Evolutionary conservation across 306 rosid genomes (phyloP).

Genomic region (Leucaena leucocephala): DNA sequence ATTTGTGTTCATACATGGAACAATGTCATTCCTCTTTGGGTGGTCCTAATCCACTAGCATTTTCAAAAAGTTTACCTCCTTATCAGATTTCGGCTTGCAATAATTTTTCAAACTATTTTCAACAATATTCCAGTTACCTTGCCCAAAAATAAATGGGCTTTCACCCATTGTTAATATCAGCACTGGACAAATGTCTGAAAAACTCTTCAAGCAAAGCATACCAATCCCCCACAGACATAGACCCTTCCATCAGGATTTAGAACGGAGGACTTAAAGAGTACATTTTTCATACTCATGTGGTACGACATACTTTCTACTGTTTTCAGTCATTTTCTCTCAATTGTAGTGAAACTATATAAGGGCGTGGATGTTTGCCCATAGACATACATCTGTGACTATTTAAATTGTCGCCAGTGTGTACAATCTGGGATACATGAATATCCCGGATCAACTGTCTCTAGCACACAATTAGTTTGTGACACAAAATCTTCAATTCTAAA

Average conservation of each 20-base stretch:
- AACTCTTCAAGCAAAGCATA: background rate
- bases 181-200: background rate
- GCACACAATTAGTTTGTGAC: background rate
- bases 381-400: background rate
- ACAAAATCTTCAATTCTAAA: background rate
- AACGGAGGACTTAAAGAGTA: too few relatives aligned
- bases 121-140: background rate
- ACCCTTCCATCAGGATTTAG: background rate
- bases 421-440: background rate
- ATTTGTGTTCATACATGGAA: background rate
- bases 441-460: background rate
- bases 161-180: constrained; percentile 10
- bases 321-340: background rate
- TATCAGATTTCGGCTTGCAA: background rate
- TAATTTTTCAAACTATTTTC: background rate
- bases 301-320: background rate
- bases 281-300: too few relatives aligned
- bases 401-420: too few relatives aligned
- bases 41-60: background rate
- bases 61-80: background rate
- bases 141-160: constrained; percentile 4
- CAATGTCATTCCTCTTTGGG: background rate
- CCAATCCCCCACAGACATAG: background rate
- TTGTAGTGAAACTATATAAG: background rate
- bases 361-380: background rate